A percentile compares a stretch with the other conserved stretches of the same genome.
phyloP scores from a whole-genome alignment of 768 basidiomycete species.

The Leccinum olivaceopallidum region DNA sequence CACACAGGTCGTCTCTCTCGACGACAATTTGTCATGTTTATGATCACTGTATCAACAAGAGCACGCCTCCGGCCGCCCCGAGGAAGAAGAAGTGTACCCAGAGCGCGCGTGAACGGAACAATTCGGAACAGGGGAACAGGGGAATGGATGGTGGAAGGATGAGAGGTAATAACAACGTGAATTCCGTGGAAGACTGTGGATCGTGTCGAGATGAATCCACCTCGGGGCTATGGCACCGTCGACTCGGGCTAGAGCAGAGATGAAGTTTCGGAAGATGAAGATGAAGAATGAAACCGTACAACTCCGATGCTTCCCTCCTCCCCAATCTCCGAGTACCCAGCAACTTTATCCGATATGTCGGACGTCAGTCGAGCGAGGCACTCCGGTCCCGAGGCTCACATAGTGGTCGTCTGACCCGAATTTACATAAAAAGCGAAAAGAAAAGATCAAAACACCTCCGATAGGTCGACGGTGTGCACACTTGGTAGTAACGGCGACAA shows the following conservation, averaged over 20 bases:
- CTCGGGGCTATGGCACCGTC: background rate
- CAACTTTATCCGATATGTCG: background rate
- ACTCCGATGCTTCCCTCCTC: background rate
- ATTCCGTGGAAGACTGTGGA: background rate
- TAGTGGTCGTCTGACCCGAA: background rate
- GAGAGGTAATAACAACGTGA: background rate
- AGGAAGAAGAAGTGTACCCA: background rate
- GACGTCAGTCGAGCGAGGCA: background rate
- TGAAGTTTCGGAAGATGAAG: background rate
- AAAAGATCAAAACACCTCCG: background rate
- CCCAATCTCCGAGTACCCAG: background rate
- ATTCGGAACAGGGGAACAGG: background rate
- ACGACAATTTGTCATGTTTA: background rate
- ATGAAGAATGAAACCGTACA: background rate
- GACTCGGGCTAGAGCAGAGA: background rate
- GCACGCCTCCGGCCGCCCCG: background rate
- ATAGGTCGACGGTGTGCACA: background rate
- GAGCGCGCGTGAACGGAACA: background rate
- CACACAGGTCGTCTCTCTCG: background rate
- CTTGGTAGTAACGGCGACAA: background rate
- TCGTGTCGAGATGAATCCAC: background rate
- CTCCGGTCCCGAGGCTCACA: background rate
- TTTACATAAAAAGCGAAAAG: background rate
- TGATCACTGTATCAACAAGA: background rate
- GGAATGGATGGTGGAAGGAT: too few relatives aligned